Evolutionary conservation across 1,284 basidiomycete genomes (phyloP), one percentile per base, ranked within the genome.

Genomic region (Ceratobasidium sp.): DNA sequence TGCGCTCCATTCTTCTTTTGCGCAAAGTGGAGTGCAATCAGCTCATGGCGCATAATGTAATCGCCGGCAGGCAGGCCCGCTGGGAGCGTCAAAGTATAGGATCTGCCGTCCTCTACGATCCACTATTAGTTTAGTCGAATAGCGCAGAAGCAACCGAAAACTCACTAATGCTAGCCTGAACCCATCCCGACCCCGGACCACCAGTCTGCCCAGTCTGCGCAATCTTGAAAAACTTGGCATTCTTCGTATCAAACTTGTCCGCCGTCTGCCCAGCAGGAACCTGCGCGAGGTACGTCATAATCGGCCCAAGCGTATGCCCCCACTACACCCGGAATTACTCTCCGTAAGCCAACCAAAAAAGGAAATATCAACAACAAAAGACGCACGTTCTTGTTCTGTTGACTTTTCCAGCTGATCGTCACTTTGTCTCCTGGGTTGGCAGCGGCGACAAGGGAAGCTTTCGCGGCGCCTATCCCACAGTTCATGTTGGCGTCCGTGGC

Each of bases 141-240:
- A 49, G 37, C 41, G 22, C 27, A 19, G 39, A 29, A 37, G 79
- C 46, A 27, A 27, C 41, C n/a, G n/a, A 48, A 51, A 13, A 51
- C 81, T 76, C 58, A 84, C 84, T 79, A 76, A 87, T 79, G 74
- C 83, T 80, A 56, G 77, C 77, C 78, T 84, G 83, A 75, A 83
- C 83, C 86, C 86, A 87, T 5, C 63, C 61, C 2, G 78, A 79
- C 1, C 49, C 75, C 2, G 68, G 56, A 49, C 68, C 68, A 29
- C 68, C 68, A 5, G 68, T 72, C 64, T 82, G 79, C 5, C 86
- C 87, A 0, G 83, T 80, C 78, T 88, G 80, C 68, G 83, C 84
- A 74, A 88, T 85, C 82, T 93, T 92, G 86, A 92, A 92, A 89
- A 89, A 92, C 78, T 88, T 83, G 2, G 90, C 89, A 13, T 84